Conservation (phyloP, 2,329 filamentous ascomycete species). For the Neopestalotiopsis clavispora region DNA sequence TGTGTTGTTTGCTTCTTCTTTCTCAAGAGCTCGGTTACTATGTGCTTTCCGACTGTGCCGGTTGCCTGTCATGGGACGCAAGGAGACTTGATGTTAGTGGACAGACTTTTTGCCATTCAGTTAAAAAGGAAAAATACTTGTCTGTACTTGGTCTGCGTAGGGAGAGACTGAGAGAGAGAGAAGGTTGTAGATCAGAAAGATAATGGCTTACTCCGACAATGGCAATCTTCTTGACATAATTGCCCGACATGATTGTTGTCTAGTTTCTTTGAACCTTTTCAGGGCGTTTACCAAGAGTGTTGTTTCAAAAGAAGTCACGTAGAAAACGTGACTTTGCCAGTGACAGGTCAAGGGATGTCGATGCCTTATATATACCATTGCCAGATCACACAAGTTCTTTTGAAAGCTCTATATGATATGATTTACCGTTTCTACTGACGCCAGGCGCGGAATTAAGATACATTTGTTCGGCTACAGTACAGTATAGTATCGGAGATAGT, state of each 20-base stretch:
- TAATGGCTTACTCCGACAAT: slow-evolving; percentile 50
- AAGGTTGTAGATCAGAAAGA: neutral
- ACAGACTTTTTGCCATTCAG: no score
- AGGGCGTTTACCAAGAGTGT: no score
- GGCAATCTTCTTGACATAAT: slow-evolving; percentile 45
- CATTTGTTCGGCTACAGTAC: neutral
- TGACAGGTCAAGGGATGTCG: no score
- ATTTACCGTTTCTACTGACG: neutral
- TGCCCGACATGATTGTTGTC: neutral
- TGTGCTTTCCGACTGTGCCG: slow-evolving; percentile 44
- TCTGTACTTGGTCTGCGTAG: neutral
- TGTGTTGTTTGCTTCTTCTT: slow-evolving; percentile 46
- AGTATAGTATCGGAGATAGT: neutral
- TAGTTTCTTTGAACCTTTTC: neutral
- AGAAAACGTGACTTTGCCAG: no score
- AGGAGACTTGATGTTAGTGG: neutral
- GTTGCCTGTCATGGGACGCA: slow-evolving; percentile 39
- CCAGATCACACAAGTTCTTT: neutral
- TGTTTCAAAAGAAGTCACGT: no score
- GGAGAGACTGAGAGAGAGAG: slow-evolving; percentile 11
- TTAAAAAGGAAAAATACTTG: neutral
- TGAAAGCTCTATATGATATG: neutral
- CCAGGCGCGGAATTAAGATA: neutral
- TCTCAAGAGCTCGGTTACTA: slow-evolving; percentile 46
- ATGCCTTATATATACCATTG: no score